Percentiles rank a stretch among this genome's conserved stretches.
phyloP scores from a whole-genome alignment of 768 basidiomycete genomes.

The Auricularia sp. region DNA sequence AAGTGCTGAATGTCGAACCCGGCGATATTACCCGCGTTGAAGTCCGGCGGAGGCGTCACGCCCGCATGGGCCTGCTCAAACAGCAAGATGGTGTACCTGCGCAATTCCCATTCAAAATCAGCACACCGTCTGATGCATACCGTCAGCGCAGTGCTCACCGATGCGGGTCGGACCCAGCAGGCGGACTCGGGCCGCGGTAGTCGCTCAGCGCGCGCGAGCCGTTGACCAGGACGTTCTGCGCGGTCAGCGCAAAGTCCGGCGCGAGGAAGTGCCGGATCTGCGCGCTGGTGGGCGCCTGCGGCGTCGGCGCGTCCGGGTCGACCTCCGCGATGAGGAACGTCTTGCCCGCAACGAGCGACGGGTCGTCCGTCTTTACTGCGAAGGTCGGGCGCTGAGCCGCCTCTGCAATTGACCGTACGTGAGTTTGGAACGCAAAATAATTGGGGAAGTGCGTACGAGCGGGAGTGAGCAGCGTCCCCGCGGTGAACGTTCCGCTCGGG shows the following conservation, averaged over 20 bases:
- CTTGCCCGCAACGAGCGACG: conserved; percentile 14
- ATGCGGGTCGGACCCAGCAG: conserved; percentile 33
- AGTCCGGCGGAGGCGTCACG: neutral
- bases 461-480: conserved; percentile 7
- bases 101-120: neutral
- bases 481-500: conserved; percentile 4
- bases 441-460: conserved; percentile 1
- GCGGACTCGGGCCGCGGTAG: conserved; percentile 34
- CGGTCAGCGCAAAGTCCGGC: conserved; percentile 28
- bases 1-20: neutral
- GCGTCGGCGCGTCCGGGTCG: conserved; percentile 44
- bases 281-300: conserved; percentile 31
- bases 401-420: neutral
- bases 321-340: conserved; percentile 37
- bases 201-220: conserved; percentile 33
- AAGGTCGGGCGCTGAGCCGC: conserved; percentile 4
- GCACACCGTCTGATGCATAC: neutral
- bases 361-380: neutral
- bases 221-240: conserved; percentile 24
- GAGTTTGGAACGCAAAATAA: neutral
- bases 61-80: conserved; percentile 26
- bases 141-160: conserved; percentile 19
- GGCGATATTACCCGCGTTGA: neutral
- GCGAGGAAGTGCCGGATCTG: conserved; percentile 43
- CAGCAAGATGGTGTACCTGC: conserved; percentile 39